Evolutionary conservation across 1,284 basidiomycete species (phyloP), one percentile per base, ranked within the genome.

Genomic region (Agroathelia rolfsii): DNA sequence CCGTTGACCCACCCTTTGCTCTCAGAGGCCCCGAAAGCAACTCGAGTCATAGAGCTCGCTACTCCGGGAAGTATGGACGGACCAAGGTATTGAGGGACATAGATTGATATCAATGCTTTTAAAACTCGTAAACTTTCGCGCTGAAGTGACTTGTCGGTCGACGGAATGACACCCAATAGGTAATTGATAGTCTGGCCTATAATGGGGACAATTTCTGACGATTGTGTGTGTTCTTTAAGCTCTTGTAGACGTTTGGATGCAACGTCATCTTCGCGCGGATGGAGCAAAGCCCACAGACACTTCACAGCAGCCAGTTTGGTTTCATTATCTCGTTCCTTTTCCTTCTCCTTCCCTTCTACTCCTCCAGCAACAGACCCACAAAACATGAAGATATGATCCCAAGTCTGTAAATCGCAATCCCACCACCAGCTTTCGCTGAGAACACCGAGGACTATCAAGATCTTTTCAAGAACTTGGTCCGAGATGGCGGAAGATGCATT

Each of bases 311-410:
- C 73, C 38, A 69, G 60, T 49, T 80, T 84, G 10, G 84, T 82
- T 55, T 90, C 87, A 29, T 87, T 83, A 38, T 76, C 77, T 36
- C 79, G 64, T 23, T 61, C 62, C 46, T 69, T 76, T 8, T 58
- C 61, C 52, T 76, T 72, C 3, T 67, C 72, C 47, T 74, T 80
- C 28, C 59, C 62, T 41, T 72, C 69, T 17, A 73, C 60, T 17
- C 67, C 66, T n/a, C 72, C 73, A 3, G 82, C 52, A 17, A 83
- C 62, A n/a, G 81, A 67, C 12, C 78, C 70, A 32, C 69, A 76
- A 17, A 95, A 65, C 58, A 80, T 82, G 56, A 93, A 86, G 12
- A 90, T 57, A 49, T 94, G 87, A 46, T 84, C 78, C 84, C 88
- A 81, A 14, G 74, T 51, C 19, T 69, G 67, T 6, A 69, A 45